These are phyloP conservation scores for Stachybotrys chlorohalonatus DNA, from an alignment of 2,329 filamentous ascomycete species.

Conservation along the genomic window DNA sequence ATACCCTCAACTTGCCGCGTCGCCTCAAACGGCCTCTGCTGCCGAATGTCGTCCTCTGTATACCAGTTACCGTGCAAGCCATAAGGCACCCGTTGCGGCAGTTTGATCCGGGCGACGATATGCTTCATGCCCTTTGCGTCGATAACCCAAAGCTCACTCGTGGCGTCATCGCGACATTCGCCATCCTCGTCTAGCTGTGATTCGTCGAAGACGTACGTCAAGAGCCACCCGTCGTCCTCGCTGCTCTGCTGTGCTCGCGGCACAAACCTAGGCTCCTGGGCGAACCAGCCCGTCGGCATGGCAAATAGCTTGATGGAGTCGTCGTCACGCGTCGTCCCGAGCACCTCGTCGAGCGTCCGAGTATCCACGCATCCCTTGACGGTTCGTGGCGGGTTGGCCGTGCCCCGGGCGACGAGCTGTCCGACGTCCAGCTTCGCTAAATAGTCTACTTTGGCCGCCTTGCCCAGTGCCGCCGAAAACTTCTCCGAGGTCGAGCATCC, in stretches of 20 bases:
- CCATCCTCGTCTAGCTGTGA: slow-evolving; percentile 46
- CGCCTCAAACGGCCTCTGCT: slow-evolving; percentile 28
- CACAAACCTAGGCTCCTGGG: slow-evolving; percentile 61
- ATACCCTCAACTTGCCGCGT: neutral
- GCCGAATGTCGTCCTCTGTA: slow-evolving; percentile 37
- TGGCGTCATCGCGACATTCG: slow-evolving; percentile 31
- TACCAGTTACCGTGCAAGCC: slow-evolving; percentile 60
- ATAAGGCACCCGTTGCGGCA: slow-evolving; percentile 62
- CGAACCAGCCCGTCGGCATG: slow-evolving; percentile 52
- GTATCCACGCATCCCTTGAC: slow-evolving; percentile 55
- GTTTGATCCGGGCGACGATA: slow-evolving; percentile 45
- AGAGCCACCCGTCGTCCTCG: slow-evolving; percentile 59
- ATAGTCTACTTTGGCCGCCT: slow-evolving; percentile 57
- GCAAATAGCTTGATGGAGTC: slow-evolving; percentile 54
- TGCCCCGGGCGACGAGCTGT: slow-evolving; percentile 43
- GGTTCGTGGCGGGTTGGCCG: slow-evolving; percentile 30
- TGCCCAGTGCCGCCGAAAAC: slow-evolving; percentile 52
- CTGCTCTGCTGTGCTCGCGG: slow-evolving; percentile 25
- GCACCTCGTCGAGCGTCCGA: slow-evolving; percentile 42
- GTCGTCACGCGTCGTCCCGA: slow-evolving; percentile 29
- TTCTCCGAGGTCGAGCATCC: slow-evolving; percentile 53
- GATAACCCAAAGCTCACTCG: slow-evolving; percentile 60
- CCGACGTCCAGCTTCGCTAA: slow-evolving; percentile 52
- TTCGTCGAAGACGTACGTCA: slow-evolving; percentile 65
- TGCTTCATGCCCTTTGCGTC: slow-evolving; percentile 54